Evolutionary conservation across 2,329 filamentous ascomycete species (phyloP).

Genomic region (Colletotrichum ledebouriae): DNA sequence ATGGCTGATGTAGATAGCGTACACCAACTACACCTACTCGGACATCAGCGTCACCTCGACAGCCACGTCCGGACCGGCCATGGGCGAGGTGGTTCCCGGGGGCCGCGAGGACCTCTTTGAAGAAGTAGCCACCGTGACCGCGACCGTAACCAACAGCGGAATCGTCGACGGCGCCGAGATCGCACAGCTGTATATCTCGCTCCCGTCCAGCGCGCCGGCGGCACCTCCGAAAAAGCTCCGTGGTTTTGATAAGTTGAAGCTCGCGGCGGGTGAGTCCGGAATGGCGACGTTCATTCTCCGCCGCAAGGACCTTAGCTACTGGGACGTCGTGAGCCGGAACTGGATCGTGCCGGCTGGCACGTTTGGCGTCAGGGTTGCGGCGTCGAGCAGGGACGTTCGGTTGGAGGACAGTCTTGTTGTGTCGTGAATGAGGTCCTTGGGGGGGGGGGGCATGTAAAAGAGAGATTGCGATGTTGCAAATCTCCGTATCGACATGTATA

Average conservation of each 20-base stretch:
- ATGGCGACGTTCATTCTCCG: slow-evolving; percentile 68
- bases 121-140: slow-evolving; percentile 63
- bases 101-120: slow-evolving; percentile 62
- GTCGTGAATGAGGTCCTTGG: background rate
- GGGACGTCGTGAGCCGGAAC: slow-evolving; percentile 70
- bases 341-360: slow-evolving; percentile 68
- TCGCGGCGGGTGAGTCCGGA: slow-evolving; percentile 62
- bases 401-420: slow-evolving; percentile 49
- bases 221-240: slow-evolving; percentile 71
- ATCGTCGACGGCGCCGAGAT: slow-evolving; percentile 73
- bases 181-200: slow-evolving; percentile 69
- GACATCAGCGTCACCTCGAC: slow-evolving; percentile 58
- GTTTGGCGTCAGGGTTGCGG: slow-evolving; percentile 59
- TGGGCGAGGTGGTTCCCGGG: slow-evolving; percentile 56
- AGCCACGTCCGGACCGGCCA: slow-evolving; percentile 55
- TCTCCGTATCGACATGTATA: background rate
- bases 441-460: background rate
- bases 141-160: slow-evolving; percentile 75
- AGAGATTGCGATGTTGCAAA: slow-evolving; percentile 13
- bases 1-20: slow-evolving; percentile 58
- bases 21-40: slow-evolving; percentile 76
- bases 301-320: slow-evolving; percentile 75
- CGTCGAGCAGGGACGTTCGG: slow-evolving; percentile 62
- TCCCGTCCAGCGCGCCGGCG: slow-evolving; percentile 55
- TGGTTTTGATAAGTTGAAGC: slow-evolving; percentile 73